Evolutionary conservation across 2,329 filamentous ascomycete genomes (phyloP).

Genomic region (Torrubiellomyces zombiae): DNA sequence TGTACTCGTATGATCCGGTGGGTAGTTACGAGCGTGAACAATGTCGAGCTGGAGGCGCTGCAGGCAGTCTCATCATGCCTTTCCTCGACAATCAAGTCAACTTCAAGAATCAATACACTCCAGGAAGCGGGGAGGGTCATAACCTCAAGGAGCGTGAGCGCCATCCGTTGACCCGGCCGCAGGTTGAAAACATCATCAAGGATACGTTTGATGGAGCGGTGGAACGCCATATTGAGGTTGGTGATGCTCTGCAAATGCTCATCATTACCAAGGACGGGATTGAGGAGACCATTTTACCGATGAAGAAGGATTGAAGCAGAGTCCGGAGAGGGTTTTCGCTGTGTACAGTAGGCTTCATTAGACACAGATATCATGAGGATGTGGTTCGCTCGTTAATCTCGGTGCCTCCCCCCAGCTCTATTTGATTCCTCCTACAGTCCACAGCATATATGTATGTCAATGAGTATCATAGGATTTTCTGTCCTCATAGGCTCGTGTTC

Average conservation of each 20-base stretch:
- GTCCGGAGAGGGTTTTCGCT: constrained; percentile 5
- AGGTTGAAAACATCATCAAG: constrained; percentile 77
- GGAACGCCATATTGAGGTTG: constrained; percentile 97
- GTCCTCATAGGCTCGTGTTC: no score
- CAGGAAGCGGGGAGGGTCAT: constrained; percentile 70
- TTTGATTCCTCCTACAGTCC: no score
- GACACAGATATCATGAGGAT: no score
- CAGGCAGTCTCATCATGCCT: constrained; percentile 91
- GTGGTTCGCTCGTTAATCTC: no score
- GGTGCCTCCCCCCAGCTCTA: no score
- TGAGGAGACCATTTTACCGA: constrained; percentile 62
- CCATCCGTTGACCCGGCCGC: constrained; percentile 51
- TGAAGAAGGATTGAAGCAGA: constrained; percentile 90
- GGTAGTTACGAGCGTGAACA: constrained; percentile 96
- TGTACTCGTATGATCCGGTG: constrained; percentile 96
- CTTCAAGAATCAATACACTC: constrained; percentile 96
- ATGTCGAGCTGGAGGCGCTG: constrained; percentile 83
- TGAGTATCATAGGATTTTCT: no score
- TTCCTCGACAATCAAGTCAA: constrained; percentile 99
- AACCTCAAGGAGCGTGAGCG: constrained; percentile 56
- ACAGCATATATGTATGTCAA: no score
- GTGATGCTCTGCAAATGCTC: constrained; percentile 90
- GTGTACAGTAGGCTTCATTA: constrained; percentile 14
- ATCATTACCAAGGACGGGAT: constrained; percentile 79
- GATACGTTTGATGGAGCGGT: constrained; percentile 97